Conservation (phyloP, 306 rosid genomes). For the Urtica urens region DNA sequence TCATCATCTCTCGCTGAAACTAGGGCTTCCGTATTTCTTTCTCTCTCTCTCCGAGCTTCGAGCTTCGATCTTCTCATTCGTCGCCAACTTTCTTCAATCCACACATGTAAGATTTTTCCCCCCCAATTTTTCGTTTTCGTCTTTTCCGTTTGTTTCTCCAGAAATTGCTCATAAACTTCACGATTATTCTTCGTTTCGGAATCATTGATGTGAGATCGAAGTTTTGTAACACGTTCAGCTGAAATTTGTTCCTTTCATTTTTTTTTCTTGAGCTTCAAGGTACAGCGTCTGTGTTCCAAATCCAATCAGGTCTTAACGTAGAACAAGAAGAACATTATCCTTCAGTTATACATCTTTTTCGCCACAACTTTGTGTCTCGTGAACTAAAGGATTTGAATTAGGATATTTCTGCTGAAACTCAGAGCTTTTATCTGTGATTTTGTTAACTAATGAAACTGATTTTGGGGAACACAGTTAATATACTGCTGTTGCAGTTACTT, state of each 20-base stretch:
- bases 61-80: neutral
- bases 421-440: too few relatives aligned
- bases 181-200: neutral
- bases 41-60: neutral
- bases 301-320: too few relatives aligned
- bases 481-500: too few relatives aligned
- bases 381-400: too few relatives aligned
- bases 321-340: too few relatives aligned
- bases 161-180: neutral
- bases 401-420: too few relatives aligned
- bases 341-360: too few relatives aligned
- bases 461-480: too few relatives aligned
- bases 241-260: too few relatives aligned
- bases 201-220: neutral
- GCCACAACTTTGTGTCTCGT: too few relatives aligned
- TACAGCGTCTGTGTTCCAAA: too few relatives aligned
- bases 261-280: neutral
- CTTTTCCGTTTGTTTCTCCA: neutral
- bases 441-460: too few relatives aligned
- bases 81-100: neutral
- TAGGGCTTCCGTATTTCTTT: neutral
- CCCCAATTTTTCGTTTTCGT: neutral
- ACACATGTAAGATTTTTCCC: neutral
- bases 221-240: neutral
- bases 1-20: neutral